Conservation (phyloP, 2,329 filamentous ascomycete genomes). For the Paecilomyces formosus region DNA sequence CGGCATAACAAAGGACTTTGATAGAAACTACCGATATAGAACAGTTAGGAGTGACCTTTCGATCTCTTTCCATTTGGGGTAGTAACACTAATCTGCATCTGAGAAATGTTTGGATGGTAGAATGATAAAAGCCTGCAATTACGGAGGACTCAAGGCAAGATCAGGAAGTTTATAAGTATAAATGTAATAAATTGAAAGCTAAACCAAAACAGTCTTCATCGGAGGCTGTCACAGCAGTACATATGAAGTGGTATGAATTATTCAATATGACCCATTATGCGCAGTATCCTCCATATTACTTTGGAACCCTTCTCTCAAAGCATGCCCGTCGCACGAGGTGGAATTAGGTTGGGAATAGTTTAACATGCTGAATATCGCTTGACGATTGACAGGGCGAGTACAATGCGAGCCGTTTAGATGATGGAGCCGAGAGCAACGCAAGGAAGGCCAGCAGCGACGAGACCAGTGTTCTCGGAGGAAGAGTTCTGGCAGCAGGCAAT, state of each 20-base stretch:
- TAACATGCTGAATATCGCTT: not conserved
- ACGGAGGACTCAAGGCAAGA: not conserved
- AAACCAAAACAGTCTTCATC: constrained; percentile 22
- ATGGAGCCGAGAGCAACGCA: constrained; percentile 32
- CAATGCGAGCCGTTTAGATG: constrained; percentile 21
- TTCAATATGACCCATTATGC: constrained; percentile 10
- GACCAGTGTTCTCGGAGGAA: constrained; percentile 20
- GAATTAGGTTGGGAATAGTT: not conserved
- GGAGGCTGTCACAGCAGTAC: constrained; percentile 20
- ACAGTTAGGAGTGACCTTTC: too few species aligned
- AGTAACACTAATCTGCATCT: too few species aligned
- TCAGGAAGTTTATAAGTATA: not conserved
- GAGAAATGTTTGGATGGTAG: too few species aligned
- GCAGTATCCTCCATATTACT: not conserved
- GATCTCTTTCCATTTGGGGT: too few species aligned
- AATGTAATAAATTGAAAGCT: not conserved
- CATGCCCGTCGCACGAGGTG: not conserved
- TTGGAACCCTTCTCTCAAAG: not conserved
- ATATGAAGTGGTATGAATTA: constrained; percentile 20
- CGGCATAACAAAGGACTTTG: too few species aligned
- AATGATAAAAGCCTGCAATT: not conserved
- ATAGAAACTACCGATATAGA: too few species aligned
- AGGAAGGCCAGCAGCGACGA: constrained; percentile 29
- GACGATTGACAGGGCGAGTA: constrained; percentile 1
- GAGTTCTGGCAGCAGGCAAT: constrained; percentile 34